These are phyloP conservation scores for Solanum etuberosum DNA, from an alignment of 257 asterid species.

Conservation along the genomic window DNA sequence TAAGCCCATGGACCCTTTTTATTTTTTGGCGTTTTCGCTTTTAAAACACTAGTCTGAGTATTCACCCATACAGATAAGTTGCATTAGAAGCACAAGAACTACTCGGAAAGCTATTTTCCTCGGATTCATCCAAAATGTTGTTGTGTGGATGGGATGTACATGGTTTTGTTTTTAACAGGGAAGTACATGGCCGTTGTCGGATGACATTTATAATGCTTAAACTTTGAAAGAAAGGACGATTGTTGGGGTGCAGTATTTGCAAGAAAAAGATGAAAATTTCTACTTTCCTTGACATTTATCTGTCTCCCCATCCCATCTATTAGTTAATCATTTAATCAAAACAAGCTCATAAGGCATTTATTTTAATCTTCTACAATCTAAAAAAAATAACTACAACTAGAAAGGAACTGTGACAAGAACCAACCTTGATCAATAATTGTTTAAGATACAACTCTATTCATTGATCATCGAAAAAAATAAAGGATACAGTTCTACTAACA, in stretches of 20 bases:
- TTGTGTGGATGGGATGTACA: neutral
- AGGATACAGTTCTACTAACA: neutral
- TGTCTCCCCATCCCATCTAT: neutral
- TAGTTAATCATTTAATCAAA: neutral
- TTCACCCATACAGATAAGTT: neutral
- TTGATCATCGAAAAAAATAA: neutral
- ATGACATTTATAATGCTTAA: neutral
- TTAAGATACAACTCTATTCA: neutral
- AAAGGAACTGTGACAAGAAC: neutral
- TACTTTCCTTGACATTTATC: neutral
- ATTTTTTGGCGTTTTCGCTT: neutral
- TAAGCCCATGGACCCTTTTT: neutral
- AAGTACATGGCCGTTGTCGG: neutral
- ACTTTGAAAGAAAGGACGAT: neutral
- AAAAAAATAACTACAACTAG: neutral
- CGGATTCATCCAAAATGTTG: neutral
- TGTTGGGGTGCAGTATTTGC: neutral
- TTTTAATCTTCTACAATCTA: neutral
- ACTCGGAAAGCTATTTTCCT: neutral
- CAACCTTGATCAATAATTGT: neutral
- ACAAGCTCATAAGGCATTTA: neutral
- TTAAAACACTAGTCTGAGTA: neutral
- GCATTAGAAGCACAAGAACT: neutral
- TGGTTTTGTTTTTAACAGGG: neutral
- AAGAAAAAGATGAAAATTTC: neutral